Conservation (phyloP, 345 rosid genomes). For the Dipteronia dyeriana region DNA sequence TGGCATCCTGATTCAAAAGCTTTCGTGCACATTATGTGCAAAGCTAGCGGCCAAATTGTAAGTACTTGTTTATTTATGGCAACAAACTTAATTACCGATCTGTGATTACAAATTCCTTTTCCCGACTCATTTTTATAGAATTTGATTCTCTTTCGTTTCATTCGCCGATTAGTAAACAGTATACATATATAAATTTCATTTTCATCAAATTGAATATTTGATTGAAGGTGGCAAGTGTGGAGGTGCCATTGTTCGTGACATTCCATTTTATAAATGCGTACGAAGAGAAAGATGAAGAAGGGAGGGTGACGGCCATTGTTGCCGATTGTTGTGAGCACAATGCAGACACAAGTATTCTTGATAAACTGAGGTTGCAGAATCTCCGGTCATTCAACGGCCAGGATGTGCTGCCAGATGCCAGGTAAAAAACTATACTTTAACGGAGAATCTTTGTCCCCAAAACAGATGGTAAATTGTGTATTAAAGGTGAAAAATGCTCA, state of each 20-base stretch:
- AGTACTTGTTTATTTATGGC: constrained; percentile 9
- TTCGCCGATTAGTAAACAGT: too few relatives aligned
- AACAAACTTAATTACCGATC: too few relatives aligned
- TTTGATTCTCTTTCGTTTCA: too few relatives aligned
- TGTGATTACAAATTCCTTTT: too few relatives aligned
- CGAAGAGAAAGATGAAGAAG: constrained; percentile 80
- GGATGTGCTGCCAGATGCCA: constrained; percentile 82
- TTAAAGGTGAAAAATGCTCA: background rate
- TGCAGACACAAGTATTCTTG: constrained; percentile 77
- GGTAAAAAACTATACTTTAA: constrained; percentile 32
- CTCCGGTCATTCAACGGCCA: constrained; percentile 62
- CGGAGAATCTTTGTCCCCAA: background rate
- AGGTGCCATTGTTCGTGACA: constrained; percentile 82
- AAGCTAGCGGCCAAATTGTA: constrained; percentile 83
- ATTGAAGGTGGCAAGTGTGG: constrained; percentile 86
- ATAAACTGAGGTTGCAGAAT: constrained; percentile 71
- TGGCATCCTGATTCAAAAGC: constrained; percentile 86
- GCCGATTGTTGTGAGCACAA: constrained; percentile 95
- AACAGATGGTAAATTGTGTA: background rate
- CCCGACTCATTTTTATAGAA: too few relatives aligned
- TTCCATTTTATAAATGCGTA: constrained; percentile 97
- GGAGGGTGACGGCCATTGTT: constrained; percentile 58
- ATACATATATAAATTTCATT: too few relatives aligned
- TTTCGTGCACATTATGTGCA: constrained; percentile 80
- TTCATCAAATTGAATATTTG: background rate